Conservation (phyloP, 768 basidiomycete genomes). For the Candolleomyces aberdarensis region DNA sequence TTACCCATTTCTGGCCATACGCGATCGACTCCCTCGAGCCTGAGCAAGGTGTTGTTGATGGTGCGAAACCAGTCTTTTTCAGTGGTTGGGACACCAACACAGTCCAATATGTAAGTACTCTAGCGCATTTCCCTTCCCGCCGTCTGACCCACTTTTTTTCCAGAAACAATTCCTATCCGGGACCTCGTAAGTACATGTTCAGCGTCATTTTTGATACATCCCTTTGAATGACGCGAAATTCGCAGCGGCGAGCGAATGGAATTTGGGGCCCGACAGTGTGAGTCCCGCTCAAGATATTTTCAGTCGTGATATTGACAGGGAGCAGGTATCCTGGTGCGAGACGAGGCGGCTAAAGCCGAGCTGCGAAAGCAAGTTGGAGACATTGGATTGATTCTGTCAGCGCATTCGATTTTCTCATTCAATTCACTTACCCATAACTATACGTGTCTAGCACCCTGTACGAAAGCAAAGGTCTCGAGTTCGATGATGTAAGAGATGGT, state of each 20-base stretch:
- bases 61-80: slow-evolving; percentile 58
- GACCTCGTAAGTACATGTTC: slow-evolving; percentile 20
- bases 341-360: slow-evolving; percentile 46
- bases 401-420: background rate
- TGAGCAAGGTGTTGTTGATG: slow-evolving; percentile 55
- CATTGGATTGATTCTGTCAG: slow-evolving; percentile 58
- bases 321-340: slow-evolving; percentile 67
- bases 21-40: slow-evolving; percentile 56
- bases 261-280: slow-evolving; percentile 68
- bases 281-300: slow-evolving; percentile 6
- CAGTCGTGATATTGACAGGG: background rate
- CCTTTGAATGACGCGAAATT: background rate
- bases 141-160: slow-evolving; percentile 17
- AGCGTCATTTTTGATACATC: background rate
- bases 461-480: slow-evolving; percentile 66
- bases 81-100: slow-evolving; percentile 41
- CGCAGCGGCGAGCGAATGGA: slow-evolving; percentile 49
- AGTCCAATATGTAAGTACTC: slow-evolving; percentile 28
- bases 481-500: slow-evolving; percentile 48
- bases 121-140: slow-evolving; percentile 27
- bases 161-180: slow-evolving; percentile 54
- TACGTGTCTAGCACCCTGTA: slow-evolving; percentile 45
- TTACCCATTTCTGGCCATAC: slow-evolving; percentile 59
- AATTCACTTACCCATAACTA: background rate
- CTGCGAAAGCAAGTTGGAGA: slow-evolving; percentile 52